phyloP scores from a whole-genome alignment of 805 yeast species.

The Zygosaccharomyces bisporus region DNA sequence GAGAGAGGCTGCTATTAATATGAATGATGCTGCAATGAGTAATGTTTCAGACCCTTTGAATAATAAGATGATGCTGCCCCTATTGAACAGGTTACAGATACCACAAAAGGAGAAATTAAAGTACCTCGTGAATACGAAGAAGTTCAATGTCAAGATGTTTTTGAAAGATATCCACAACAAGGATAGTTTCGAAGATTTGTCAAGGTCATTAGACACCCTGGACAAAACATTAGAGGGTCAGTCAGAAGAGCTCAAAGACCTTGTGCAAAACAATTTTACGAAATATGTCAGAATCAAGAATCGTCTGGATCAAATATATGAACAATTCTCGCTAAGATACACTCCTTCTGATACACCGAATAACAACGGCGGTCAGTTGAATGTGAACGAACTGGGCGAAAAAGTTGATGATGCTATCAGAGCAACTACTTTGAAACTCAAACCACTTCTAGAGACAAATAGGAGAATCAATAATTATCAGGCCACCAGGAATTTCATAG shows the following conservation, averaged over 20 bases:
- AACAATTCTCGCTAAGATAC: conserved; percentile 44
- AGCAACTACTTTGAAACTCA: conserved; percentile 49
- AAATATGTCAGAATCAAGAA: conserved; percentile 64
- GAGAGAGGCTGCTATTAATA: conserved; percentile 26
- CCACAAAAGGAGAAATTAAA: conserved; percentile 41
- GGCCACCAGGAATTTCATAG: conserved; percentile 48
- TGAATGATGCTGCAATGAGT: conserved; percentile 18
- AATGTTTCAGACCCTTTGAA: conserved; percentile 57
- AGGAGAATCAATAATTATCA: conserved; percentile 47
- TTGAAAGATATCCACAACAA: conserved; percentile 52
- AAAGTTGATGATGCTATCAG: conserved; percentile 48
- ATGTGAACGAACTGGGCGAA: conserved; percentile 38
- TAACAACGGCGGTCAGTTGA: conserved; percentile 30
- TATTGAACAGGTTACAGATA: conserved; percentile 42
- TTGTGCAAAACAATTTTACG: conserved; percentile 58
- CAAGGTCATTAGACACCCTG: conserved; percentile 45
- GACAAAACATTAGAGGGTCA: conserved; percentile 48
- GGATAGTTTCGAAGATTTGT: conserved; percentile 50
- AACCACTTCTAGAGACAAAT: conserved; percentile 55
- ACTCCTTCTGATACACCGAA: conserved; percentile 24
- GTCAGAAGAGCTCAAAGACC: conserved; percentile 45
- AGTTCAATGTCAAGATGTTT: conserved; percentile 55
- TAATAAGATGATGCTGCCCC: conserved; percentile 37
- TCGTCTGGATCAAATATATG: conserved; percentile 56
- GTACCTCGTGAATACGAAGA: conserved; percentile 52